Evolutionary conservation across 1,284 basidiomycete genomes (phyloP), one percentile per base, ranked within the genome.

Genomic region (Leccinum proliferum): DNA sequence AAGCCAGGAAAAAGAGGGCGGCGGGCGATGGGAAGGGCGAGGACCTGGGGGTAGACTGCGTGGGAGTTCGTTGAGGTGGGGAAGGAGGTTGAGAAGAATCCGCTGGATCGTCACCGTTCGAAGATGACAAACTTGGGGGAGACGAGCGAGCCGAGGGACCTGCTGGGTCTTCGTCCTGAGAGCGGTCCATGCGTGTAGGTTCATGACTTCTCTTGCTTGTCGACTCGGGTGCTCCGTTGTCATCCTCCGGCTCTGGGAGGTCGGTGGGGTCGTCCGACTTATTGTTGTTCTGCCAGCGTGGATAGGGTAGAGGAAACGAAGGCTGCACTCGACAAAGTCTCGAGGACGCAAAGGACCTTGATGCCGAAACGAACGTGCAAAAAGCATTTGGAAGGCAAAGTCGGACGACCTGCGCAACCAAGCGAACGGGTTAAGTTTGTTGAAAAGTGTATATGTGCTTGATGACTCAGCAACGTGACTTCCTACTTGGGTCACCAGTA

Each of bases 1-100:
- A 98, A 98, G 56, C 95, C 96, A 11, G 96, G 96, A 78, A 98
- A 98, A 58, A 98, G 87, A 1, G 96, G 96, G 43, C 96, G 86
- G 60, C 96, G 90, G 41, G 95, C 95, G 69, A 99, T 98, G 12
- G 96, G 96, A 1, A 99, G 84, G 4, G 96, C 96, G 25, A 99
- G 85, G 46, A 98, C 90, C 75, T 97, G 94, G 1, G 96, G 96
- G 76, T 98, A 98, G 64, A 87, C 75, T 75, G 77, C 5, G 72
- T 70, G 37, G 72, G 75, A 43, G 77, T 70, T 4, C 79, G 75
- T 18, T 77, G 68, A 12, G 79, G 72, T 18, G 76, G 67, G 8
- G 72, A 74, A 48, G 46, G 46, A 48, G 46, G 46, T 12, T 48
- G 46, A 5, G 46, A 48, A 53, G 78, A 73, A 60, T 75, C 71